phyloP scores from a whole-genome alignment of 1,284 basidiomycete species.

The Moesziomyces sp. region DNA sequence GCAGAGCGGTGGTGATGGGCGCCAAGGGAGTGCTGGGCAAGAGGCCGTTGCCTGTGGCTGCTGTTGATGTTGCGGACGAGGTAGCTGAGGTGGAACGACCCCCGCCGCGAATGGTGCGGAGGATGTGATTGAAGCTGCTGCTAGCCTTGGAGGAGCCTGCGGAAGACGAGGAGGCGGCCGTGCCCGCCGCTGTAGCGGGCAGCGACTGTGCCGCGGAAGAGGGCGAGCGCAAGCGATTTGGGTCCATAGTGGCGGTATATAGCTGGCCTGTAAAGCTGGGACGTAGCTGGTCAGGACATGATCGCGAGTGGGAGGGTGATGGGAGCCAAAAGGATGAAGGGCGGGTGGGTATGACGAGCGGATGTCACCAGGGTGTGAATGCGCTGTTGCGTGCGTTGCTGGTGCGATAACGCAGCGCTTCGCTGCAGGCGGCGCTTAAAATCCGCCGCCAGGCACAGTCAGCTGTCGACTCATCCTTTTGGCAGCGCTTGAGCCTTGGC shows the following conservation, averaged over 20 bases:
- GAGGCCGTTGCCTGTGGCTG: constrained; percentile 21
- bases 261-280: no score
- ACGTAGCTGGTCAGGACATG: no score
- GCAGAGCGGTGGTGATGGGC: constrained; percentile 40
- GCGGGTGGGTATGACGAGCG: no score
- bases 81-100: constrained; percentile 12
- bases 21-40: constrained; percentile 27
- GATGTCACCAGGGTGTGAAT: no score
- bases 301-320: no score
- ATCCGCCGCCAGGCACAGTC: no score
- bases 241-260: constrained; percentile 16
- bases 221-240: constrained; percentile 32
- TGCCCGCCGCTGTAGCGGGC: constrained; percentile 14
- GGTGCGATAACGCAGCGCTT: no score
- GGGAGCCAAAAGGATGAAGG: no score
- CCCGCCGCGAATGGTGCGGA: constrained; percentile 38
- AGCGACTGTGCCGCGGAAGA: constrained; percentile 16
- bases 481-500: no score
- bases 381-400: no score
- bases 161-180: constrained; percentile 7
- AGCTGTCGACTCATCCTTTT: no score
- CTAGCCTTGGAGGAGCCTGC: constrained; percentile 28
- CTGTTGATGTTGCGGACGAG: constrained; percentile 12
- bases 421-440: no score
- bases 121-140: constrained; percentile 43